These are phyloP conservation scores for Santalum album DNA, from an alignment of 164 flowering plant genomes.

Conservation along the genomic window DNA sequence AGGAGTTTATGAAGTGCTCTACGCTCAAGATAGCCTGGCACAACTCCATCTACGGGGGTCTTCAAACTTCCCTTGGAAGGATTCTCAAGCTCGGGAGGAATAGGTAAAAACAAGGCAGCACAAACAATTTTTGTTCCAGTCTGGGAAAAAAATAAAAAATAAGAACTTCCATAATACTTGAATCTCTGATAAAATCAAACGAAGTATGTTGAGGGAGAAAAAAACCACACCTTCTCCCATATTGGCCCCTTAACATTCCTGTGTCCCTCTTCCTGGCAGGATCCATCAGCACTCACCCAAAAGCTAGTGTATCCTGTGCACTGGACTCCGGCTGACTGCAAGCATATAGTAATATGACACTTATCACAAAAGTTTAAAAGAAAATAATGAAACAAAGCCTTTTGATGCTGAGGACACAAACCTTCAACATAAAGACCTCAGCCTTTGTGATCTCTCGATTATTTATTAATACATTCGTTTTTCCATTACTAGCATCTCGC, in stretches of 20 bases:
- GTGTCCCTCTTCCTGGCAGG: conserved; percentile 50
- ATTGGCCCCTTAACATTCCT: conserved; percentile 26
- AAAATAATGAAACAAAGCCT: not conserved
- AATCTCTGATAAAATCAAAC: too few relatives aligned
- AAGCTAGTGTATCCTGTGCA: conserved; percentile 40
- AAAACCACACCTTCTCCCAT: conserved; percentile 38
- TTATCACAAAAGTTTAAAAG: not conserved
- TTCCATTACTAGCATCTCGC: not conserved
- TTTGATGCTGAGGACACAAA: not conserved
- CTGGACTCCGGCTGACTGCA: conserved; percentile 39
- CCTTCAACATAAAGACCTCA: not conserved
- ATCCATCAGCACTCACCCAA: conserved; percentile 50
- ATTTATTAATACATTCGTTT: not conserved
- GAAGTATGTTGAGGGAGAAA: too few relatives aligned
- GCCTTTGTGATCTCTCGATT: not conserved
- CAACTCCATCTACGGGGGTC: conserved; percentile 5
- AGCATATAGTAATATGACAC: not conserved
- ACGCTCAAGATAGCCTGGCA: conserved; percentile 13
- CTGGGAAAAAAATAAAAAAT: conserved; percentile 15
- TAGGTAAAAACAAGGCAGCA: conserved; percentile 34
- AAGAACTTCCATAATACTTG: too few relatives aligned
- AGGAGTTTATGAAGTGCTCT: conserved; percentile 30
- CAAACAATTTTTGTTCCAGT: conserved; percentile 24
- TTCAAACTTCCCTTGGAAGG: conserved; percentile 14
- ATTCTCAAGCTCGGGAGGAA: conserved; percentile 23